Evolutionary conservation across 768 basidiomycete species (phyloP).

Genomic region (Boletus reticuloceps): DNA sequence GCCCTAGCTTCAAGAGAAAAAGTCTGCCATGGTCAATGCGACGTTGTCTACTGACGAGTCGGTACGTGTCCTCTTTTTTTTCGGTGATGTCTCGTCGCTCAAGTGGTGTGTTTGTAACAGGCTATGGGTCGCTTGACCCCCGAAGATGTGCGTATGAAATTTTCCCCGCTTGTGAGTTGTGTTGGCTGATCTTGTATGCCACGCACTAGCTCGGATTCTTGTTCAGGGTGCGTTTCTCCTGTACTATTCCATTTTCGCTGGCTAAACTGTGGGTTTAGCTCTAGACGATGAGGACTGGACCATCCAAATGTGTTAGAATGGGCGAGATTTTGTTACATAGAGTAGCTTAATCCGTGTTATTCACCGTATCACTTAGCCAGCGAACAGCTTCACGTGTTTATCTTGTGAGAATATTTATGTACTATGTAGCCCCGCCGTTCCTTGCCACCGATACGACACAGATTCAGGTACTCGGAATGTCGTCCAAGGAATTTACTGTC

Average conservation of each 20-base stretch:
- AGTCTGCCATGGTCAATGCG: slow-evolving; percentile 91
- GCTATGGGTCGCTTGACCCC: slow-evolving; percentile 95
- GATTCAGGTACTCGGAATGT: slow-evolving; percentile 8
- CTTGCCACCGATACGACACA: neutral
- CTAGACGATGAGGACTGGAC: slow-evolving; percentile 4
- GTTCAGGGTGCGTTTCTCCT: slow-evolving; percentile 40
- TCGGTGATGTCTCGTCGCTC: slow-evolving; percentile 3
- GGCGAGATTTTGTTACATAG: neutral
- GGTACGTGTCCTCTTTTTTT: slow-evolving; percentile 37
- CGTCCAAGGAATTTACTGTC: slow-evolving; percentile 38
- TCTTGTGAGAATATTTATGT: too few relatives aligned
- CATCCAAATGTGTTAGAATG: neutral
- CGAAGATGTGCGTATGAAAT: slow-evolving; percentile 54
- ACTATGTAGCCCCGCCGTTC: too few relatives aligned
- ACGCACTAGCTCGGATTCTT: slow-evolving; percentile 40
- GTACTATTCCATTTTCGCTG: neutral
- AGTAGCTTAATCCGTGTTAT: too few relatives aligned
- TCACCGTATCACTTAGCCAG: too few relatives aligned
- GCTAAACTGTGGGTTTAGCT: slow-evolving; percentile 12
- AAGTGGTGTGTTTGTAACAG: slow-evolving; percentile 31
- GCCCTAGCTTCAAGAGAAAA: slow-evolving; percentile 90
- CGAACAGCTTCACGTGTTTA: too few relatives aligned
- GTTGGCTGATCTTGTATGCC: slow-evolving; percentile 3
- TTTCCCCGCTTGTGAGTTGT: neutral
- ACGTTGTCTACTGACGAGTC: slow-evolving; percentile 81